Base-by-base conservation (phyloP, 2,329 filamentous ascomycete genomes). In the Pseudogymnoascus sp. region DNA sequence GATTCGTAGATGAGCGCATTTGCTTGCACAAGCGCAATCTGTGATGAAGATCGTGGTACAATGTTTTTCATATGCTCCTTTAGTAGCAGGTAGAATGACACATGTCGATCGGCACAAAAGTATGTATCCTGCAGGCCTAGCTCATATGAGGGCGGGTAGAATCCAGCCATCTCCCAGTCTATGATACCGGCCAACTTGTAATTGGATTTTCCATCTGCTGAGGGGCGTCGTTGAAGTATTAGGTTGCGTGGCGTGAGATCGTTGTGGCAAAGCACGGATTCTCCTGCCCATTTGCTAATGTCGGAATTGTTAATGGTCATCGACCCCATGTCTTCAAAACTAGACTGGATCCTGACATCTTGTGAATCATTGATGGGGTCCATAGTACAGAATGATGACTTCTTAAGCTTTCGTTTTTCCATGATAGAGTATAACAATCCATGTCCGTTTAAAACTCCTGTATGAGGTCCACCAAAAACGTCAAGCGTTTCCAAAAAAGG, bases 221-320 rank as follows among this genome's bases (percentile, higher is more conserved):
- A 62, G 59, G 23, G 25, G 25, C 21, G 23, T 61, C 60, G 61
- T 61, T 34, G 34, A 44, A 65, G 61, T 38, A 66, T 69, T 42
- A 69, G 38, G 21, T 69, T 69, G 65, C 65, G 62, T 38, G 67
- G 65, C 34, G 21, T 68, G 44, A 65, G 66, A 61, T 69, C 66
- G 64, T 69, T 69, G 63, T 69, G 67, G 67, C 67, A 69, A 59
- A 69, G 56, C 10, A 69, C 66, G 31, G 67, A 67, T 68, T 69
- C 67, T 62, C 36, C 44, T 46, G 64, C 60, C 67, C 67, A 68
- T 61, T 67, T 63, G 7, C 65, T 64, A 28, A 68, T 67, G 31
- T 67, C 66, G 23, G 67, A 66, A 8, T 66, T 64, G 36, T 61
- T 63, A 60, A 69, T 66, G 37, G 64, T 23, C 60, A 36, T 61